Conservation (phyloP, 192 early-diverging fungal species). For the Mycoemilia scoparia region DNA sequence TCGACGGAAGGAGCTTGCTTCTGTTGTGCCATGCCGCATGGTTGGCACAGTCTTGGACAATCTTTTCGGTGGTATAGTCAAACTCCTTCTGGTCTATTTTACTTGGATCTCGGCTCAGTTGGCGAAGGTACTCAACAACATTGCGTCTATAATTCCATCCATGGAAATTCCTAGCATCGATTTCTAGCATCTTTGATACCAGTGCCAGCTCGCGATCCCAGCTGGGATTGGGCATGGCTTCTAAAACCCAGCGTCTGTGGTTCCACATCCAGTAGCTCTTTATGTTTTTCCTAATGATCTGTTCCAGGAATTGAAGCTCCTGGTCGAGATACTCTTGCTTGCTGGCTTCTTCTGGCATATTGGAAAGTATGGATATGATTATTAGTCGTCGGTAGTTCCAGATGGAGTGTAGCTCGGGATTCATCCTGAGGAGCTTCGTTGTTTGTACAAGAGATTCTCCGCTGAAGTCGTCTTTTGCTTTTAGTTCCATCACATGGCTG, state of each 20-base stretch:
- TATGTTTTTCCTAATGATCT: conserved; percentile 52
- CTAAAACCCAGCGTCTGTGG: conserved; percentile 83
- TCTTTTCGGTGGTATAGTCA: conserved; percentile 77
- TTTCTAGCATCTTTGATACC: conserved; percentile 54
- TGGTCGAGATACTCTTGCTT: conserved; percentile 8
- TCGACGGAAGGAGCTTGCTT: conserved; percentile 49
- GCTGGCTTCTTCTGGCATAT: conserved; percentile 4
- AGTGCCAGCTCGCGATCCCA: conserved; percentile 69
- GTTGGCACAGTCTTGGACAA: conserved; percentile 86
- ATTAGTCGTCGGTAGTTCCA: conserved; percentile 85
- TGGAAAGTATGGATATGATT: conserved; percentile 18
- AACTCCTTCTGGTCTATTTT: conserved; percentile 42
- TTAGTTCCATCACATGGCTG: conserved; percentile 9
- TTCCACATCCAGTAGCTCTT: conserved; percentile 99
- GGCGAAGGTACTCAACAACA: conserved; percentile 35
- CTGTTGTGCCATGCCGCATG: conserved; percentile 98
- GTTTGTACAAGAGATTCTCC: conserved; percentile 43
- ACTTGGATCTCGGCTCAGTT: conserved; percentile 9
- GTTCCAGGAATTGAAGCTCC: conserved; percentile 65
- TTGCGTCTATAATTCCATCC: conserved; percentile 95
- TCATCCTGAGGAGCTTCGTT: conserved; percentile 49
- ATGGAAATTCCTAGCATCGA: conserved; percentile 93
- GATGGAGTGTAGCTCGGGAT: conserved; percentile 84
- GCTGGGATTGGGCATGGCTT: conserved; percentile 47
- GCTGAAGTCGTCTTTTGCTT: conserved; percentile 5